Evolutionary conservation across 2,329 filamentous ascomycete genomes (phyloP), one percentile per base, ranked within the genome.

Genomic region (Cercospora janseana): DNA sequence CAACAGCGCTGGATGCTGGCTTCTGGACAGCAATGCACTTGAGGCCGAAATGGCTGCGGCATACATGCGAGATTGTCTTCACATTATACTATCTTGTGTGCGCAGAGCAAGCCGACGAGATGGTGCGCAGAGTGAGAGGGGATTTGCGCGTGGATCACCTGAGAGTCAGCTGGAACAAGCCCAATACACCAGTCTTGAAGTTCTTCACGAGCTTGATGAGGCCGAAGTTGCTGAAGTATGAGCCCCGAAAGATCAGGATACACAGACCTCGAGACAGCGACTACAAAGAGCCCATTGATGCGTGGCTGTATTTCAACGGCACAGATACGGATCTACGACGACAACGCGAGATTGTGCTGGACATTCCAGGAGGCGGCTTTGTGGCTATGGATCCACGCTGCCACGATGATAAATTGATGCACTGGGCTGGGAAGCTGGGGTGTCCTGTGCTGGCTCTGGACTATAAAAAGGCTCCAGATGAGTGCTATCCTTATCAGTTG

Each of bases 21-120:
- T 98, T 96, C 70, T 98, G 93, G 93, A 95, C 90, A 0, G 93
- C 93, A 26, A 98, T 98, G 93, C 86, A 83, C 63, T 91, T 98
- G 57, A 81, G 81, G 49, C 77, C 77, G 40, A 90, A 87, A 62
- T 91, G 87, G 82, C 60, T 95, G 32, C 79, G 90, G 29, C 91
- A 97, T 66, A 66, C 95, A 10, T 81, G 87, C 7, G 90, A 88
- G 65, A 77, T 97, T 15, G 75, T 88, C 38, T 97, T 96, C 69
- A 88, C 88, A 0, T 66, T 86, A 8, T 98, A 95, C 70, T 98
- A 98, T 68, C 77, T 98, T 56, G 80, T 97, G 46, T 89, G 91
- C 10, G 90, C 93, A 0, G 92, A 97, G 69, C 86, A 89, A 64
- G 93, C 93, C 8, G 93, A 97, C 66, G 93, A 97, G 70, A 97